Percentiles rank a stretch among this genome's conserved stretches.
These are phyloP conservation scores for Polyporus arcularius DNA, from an alignment of 768 basidiomycete species.

Conservation along the genomic window DNA sequence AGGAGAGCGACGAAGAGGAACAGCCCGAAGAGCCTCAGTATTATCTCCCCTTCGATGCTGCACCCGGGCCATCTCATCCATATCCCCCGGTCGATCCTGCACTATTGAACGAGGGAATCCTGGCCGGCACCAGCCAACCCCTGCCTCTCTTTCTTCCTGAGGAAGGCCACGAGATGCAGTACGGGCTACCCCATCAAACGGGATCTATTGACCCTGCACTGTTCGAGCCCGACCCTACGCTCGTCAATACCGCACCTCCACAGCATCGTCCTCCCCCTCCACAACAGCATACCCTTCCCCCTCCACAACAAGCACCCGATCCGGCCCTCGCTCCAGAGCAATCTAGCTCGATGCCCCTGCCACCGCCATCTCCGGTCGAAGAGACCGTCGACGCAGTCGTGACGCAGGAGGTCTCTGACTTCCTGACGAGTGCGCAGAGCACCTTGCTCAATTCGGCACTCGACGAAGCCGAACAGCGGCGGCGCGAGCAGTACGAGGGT, in stretches of 20 bases:
- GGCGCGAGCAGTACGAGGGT: conserved; percentile 50
- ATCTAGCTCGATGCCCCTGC: conserved; percentile 1
- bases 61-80: conserved; percentile 23
- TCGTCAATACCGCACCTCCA: conserved; percentile 1
- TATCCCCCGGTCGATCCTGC: conserved; percentile 52
- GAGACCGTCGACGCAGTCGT: conserved; percentile 63
- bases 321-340: conserved; percentile 11
- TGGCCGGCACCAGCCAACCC: conserved; percentile 51
- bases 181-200: conserved; percentile 23
- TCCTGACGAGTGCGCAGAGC: conserved; percentile 64
- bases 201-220: conserved; percentile 62
- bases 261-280: neutral
- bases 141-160: conserved; percentile 37
- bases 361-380: conserved; percentile 46
- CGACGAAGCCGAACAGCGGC: conserved; percentile 65
- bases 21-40: conserved; percentile 30
- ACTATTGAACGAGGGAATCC: conserved; percentile 67
- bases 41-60: conserved; percentile 13
- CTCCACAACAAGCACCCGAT: neutral
- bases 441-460: conserved; percentile 60
- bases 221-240: conserved; percentile 29
- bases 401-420: conserved; percentile 68
- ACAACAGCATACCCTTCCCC: neutral
- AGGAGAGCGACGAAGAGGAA: conserved; percentile 41
- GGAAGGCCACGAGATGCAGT: conserved; percentile 39